Base-by-base conservation (phyloP, 2,329 filamentous ascomycete genomes). In the Penicillium sp. region DNA sequence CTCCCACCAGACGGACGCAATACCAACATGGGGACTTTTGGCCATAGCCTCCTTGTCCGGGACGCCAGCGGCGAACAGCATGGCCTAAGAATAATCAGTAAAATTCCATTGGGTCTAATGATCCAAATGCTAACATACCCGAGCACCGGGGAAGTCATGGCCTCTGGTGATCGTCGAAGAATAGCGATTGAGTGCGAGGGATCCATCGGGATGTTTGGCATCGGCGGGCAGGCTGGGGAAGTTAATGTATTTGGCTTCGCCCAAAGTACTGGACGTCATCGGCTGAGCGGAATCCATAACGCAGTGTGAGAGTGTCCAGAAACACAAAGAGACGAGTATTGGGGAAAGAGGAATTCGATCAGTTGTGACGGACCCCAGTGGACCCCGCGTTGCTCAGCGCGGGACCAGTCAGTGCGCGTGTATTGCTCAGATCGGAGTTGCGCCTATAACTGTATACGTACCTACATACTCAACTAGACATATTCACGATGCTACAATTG, bases 1-100 rank as follows among this genome's bases (percentile, higher is more conserved):
- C 72, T 96, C 90, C 91, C 91, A 97, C 91, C 91, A 96, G 4
- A 96, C 88, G 4, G 87, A 90, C 6, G 90, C 87, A 65, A 96
- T 83, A 50, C 92, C 92, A 24, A 97, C 88, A 56, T 97, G 92
- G 10, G 92, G 89, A 46, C 87, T 87, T 49, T 81, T 92, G 73
- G 92, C 91, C 88, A 97, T 95, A 64, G 85, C 83, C 48, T 93
- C 78, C 62, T 83, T 79, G 65, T 89, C 82, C 1, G 90, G 88
- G 29, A 97, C 87, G 23, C 92, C 92, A 7, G 92, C 90, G 12
- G 88, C 91, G 72, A 95, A 97, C 20, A 97, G 80, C 92, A 96
- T 96, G 37, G 92, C 89, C 86, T 91, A 59, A 18, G 8, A 5
- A 12, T 10, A 29, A 29, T 59, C 23, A 61, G 47, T 41, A 3